Evolutionary conservation across 2,329 filamentous ascomycete species (phyloP).

Genomic region (Fusarium anguioides): DNA sequence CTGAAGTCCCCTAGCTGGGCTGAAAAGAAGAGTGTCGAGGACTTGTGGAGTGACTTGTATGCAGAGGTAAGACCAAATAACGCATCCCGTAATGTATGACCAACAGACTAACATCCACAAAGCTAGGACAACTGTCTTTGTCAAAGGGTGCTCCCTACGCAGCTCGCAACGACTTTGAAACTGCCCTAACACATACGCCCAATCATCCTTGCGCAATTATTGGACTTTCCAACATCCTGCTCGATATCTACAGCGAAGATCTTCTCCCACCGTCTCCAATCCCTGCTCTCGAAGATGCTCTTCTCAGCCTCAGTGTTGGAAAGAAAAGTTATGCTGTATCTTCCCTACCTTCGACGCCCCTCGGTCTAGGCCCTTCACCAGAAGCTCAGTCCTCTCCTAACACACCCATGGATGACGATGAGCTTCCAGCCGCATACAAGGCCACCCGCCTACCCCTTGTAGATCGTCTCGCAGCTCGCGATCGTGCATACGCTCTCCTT

Average conservation of each 20-base stretch:
- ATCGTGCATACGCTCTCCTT: conserved; percentile 87
- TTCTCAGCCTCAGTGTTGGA: neutral
- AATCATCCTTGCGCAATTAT: conserved; percentile 86
- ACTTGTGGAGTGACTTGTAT: conserved; percentile 85
- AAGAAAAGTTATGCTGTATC: conserved; percentile 17
- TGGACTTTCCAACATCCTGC: conserved; percentile 83
- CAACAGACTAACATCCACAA: conserved; percentile 41
- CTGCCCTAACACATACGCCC: conserved; percentile 80
- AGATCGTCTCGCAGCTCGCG: conserved; percentile 88
- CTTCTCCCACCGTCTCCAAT: conserved; percentile 69
- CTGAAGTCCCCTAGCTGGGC: conserved; percentile 79
- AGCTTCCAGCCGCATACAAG: conserved; percentile 64
- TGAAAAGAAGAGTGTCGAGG: conserved; percentile 82
- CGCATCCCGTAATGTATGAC: neutral
- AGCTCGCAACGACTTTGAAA: conserved; percentile 83
- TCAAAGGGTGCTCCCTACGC: conserved; percentile 71
- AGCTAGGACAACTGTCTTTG: conserved; percentile 76
- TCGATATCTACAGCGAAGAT: conserved; percentile 83
- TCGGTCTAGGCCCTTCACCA: conserved; percentile 57
- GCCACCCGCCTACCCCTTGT: conserved; percentile 74
- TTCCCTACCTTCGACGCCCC: conserved; percentile 56
- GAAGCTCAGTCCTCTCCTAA: conserved; percentile 22
- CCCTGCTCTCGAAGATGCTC: conserved; percentile 53
- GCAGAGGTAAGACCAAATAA: conserved; percentile 71
- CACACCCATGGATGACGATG: conserved; percentile 49